Percentiles rank a stretch among this genome's conserved stretches.
Conservation (phyloP, 1,284 basidiomycete genomes). For the Pterulicium gracile region DNA sequence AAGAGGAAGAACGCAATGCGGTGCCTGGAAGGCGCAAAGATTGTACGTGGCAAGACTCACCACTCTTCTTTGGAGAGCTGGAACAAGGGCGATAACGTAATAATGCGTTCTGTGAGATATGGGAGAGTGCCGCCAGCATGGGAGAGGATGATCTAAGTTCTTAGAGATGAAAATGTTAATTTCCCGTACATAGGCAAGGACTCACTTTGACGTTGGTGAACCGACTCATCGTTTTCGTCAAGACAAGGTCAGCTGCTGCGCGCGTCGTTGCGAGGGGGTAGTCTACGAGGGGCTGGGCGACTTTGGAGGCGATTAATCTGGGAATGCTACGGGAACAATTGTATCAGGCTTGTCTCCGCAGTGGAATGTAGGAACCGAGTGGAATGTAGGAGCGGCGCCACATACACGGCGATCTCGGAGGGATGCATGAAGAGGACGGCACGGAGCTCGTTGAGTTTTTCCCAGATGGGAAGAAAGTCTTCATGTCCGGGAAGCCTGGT, state of each 20-base stretch:
- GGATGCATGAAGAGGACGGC: conserved; percentile 4
- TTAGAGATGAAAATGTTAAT: too few species aligned
- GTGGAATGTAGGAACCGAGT: neutral
- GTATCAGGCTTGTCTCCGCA: neutral
- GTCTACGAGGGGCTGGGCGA: conserved; percentile 1
- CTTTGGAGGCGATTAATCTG: neutral
- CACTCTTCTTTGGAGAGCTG: neutral
- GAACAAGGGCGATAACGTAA: conserved; percentile 1
- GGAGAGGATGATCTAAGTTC: conserved; percentile 1
- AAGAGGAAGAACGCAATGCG: too few species aligned
- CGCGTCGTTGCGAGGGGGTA: conserved; percentile 1
- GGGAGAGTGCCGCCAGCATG: conserved; percentile 3
- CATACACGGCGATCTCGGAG: neutral
- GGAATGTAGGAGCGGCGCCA: neutral
- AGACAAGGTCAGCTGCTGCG: conserved; percentile 2
- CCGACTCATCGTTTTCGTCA: neutral
- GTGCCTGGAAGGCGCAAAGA: too few species aligned
- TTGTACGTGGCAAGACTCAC: neutral
- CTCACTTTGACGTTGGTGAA: conserved; percentile 1
- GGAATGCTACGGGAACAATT: neutral
- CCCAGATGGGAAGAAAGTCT: conserved; percentile 3
- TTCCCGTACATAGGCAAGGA: neutral
- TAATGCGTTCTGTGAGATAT: neutral
- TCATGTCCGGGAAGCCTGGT: conserved; percentile 1
- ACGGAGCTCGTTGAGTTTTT: conserved; percentile 3